Evolutionary conservation across 2,329 filamentous ascomycete species (phyloP), one percentile per base, ranked within the genome.

Genomic region (Arthrocladium fulminans): DNA sequence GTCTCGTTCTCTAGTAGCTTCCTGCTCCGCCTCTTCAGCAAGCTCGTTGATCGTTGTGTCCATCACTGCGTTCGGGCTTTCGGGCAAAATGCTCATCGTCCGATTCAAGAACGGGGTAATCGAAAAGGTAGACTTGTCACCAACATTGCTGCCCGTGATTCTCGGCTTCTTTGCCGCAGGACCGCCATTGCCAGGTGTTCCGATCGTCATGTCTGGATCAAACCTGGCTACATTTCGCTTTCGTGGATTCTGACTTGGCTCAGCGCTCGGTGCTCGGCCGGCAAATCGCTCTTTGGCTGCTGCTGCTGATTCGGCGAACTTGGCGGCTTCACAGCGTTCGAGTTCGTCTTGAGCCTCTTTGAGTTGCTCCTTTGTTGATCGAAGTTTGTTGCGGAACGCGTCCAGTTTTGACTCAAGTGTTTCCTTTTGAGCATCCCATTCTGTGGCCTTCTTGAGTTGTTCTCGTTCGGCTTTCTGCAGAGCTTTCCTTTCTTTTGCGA

Each of bases 81-180:
- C 69, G 5, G 70, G 67, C n/a, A 69, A 66, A 12, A 83, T 69
- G 54, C 73, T 82, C 52, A 74, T 80, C 22, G 79, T 83, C 44
- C 83, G 80, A 65, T 89, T 94, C 52, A 97, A 73, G 71, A 94
- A 96, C 0, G 90, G 90, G 0, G 90, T 97, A 54, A 96, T 88
- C 3, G 88, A 95, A 65, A 97, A 96, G 2, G 77, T 82, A 0
- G 89, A 96, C 65, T 95, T 96, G 61, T 94, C 87, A 24, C 86
- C 88, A 48, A 80, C 68, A 1, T 77, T 74, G 30, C 78, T 75
- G 17, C 80, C 76, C 15, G 44, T 47, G 23, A 71, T 64, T 41
- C 71, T 74, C 48, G 73, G 70, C 62, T 80, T 82, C 65, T 82
- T 84, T 19, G 68, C 65, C 40, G 63, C 55, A 30, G 63, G 60